Evolutionary conservation across 2,329 filamentous ascomycete species (phyloP).

Genomic region (Trichothecium roseum): DNA sequence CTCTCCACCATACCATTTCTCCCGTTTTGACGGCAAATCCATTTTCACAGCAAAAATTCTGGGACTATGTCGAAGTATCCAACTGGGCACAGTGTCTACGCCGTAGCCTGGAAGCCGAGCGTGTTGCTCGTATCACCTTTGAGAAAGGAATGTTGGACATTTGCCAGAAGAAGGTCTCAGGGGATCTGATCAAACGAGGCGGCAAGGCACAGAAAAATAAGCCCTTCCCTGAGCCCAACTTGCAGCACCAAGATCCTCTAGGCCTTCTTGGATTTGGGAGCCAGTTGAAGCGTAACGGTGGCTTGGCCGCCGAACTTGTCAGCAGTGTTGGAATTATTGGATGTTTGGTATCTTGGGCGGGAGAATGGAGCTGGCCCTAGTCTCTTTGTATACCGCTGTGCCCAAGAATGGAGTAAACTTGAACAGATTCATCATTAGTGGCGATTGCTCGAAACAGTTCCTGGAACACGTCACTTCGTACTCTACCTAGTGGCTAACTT

Average conservation of each 20-base stretch:
- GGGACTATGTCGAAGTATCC: constrained; percentile 21
- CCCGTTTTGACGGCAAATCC: constrained; percentile 7
- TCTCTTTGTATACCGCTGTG: too few species aligned
- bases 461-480: too few species aligned
- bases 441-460: too few species aligned
- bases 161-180: background rate
- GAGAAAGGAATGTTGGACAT: background rate
- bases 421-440: too few species aligned
- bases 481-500: too few species aligned
- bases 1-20: constrained; percentile 2
- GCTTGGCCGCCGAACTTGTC: constrained; percentile 61
- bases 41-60: constrained; percentile 12
- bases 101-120: constrained; percentile 22
- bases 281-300: constrained; percentile 52
- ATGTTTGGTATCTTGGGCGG: constrained; percentile 53
- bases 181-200: constrained; percentile 1
- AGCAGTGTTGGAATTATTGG: constrained; percentile 67
- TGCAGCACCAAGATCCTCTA: constrained; percentile 59
- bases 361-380: constrained; percentile 1
- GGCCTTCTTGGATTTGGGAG: constrained; percentile 64
- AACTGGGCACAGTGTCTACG: constrained; percentile 26
- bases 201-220: constrained; percentile 7
- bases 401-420: too few species aligned
- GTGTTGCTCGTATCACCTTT: constrained; percentile 3
- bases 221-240: constrained; percentile 22